Evolutionary conservation across 345 rosid species (phyloP).

Genomic region (Euphorbia tirucalli): DNA sequence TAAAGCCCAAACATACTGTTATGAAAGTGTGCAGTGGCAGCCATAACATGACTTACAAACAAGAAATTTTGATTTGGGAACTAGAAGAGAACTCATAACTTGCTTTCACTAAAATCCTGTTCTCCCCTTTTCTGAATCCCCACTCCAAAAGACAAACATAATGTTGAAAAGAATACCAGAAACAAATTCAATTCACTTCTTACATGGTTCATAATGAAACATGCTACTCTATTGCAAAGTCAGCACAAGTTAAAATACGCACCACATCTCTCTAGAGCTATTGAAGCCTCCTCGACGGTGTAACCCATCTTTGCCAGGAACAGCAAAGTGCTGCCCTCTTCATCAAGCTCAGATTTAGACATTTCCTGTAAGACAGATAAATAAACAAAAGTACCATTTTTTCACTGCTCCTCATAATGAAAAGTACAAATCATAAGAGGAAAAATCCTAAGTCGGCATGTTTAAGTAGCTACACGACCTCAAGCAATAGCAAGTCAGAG

Average conservation of each 20-base stretch:
- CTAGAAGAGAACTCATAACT: not conserved
- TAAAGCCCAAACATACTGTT: not conserved
- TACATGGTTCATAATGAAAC: conserved; percentile 7
- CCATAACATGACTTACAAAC: not conserved
- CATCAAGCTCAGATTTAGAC: conserved; percentile 34
- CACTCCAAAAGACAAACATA: not conserved
- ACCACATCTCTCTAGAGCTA: conserved; percentile 93
- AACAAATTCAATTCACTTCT: not conserved
- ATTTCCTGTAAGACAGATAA: conserved; percentile 39
- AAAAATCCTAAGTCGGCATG: not conserved
- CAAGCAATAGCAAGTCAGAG: not conserved
- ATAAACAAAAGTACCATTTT: not conserved
- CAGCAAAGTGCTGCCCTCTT: conserved; percentile 34
- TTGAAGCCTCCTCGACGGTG: conserved; percentile 51
- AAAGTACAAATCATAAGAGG: not conserved
- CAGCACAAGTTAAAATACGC: conserved; percentile 14
- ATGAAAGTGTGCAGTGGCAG: not conserved
- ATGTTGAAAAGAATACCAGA: not conserved
- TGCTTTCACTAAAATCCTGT: not conserved
- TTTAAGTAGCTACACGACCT: not conserved
- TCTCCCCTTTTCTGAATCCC: not conserved
- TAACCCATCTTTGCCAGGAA: conserved; percentile 70
- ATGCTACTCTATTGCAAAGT: conserved; percentile 15
- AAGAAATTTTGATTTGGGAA: not conserved
- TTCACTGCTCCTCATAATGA: not conserved